These are phyloP conservation scores for Colletotrichum salicis DNA, from an alignment of 2,329 filamentous ascomycete genomes.

Conservation along the genomic window DNA sequence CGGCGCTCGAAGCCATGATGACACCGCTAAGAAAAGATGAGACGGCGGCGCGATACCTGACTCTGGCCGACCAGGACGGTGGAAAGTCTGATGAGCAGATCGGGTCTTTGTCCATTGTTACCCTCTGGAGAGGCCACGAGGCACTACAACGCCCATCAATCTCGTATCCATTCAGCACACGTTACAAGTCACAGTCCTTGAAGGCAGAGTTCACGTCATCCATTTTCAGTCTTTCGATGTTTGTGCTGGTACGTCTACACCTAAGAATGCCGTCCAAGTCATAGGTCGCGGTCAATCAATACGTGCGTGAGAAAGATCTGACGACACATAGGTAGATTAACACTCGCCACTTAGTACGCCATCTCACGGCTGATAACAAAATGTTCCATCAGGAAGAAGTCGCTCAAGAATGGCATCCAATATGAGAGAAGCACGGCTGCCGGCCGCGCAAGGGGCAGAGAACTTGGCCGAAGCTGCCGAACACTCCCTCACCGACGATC, in stretches of 20 bases:
- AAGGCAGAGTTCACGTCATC: background rate
- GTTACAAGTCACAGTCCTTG: background rate
- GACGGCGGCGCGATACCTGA: slow-evolving; percentile 23
- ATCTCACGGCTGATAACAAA: no score
- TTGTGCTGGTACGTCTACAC: no score
- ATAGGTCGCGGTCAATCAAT: no score
- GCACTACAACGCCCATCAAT: background rate
- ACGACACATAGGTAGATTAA: no score
- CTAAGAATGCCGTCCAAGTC: background rate
- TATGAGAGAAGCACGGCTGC: background rate
- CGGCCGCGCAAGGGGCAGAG: background rate
- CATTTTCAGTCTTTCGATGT: background rate
- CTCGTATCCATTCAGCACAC: background rate
- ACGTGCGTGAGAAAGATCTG: no score
- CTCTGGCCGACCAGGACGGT: background rate
- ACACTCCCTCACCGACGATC: no score
- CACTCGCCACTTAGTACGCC: no score
- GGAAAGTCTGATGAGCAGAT: background rate
- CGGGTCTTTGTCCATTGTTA: background rate
- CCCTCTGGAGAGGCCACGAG: background rate
- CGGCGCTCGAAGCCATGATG: slow-evolving; percentile 7
- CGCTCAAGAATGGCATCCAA: no score
- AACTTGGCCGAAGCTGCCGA: no score
- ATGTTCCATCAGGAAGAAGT: no score
- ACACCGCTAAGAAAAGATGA: slow-evolving; percentile 24